Evolutionary conservation across 2,329 filamentous ascomycete species (phyloP), one percentile per base, ranked within the genome.

Genomic region (Polytolypa hystricis): DNA sequence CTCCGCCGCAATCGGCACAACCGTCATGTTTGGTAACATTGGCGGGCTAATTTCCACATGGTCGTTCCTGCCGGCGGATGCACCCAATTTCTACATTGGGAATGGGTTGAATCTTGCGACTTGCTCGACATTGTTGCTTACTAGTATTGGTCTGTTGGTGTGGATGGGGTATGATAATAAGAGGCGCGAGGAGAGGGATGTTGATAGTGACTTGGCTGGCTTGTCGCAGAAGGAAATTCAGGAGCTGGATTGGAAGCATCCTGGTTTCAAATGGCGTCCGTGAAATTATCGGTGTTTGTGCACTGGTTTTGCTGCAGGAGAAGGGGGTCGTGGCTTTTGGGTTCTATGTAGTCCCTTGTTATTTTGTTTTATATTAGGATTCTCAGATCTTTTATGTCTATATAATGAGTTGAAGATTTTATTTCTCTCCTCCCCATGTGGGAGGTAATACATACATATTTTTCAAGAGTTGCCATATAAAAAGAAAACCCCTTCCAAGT

Each of bases 91-190:
- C 48, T 74, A 65, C 42, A 81, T 83, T 38, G 80, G 80, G 1
- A 84, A 84, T 49, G 79, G 79, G 0, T 54, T 84, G 23, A 84
- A 84, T 51, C 49, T 83, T 29, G 80, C 73, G 0, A 76, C 74
- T 0, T 65, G 66, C n/a, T 65, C 64, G n/a, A 60, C 61, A 2
- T 73, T 74, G 1, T 51, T 82, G 9, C 37, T 83, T 1, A 38
- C 69, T 3, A 62, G 65, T 4, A 64, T 68, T 0, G 33, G 48
- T 0, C 52, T 79, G 23, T 60, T 73, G 43, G 44, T 69, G 1
- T 84, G 74, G 73, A 81, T 82, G 67, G 64, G 62, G 35, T 56
- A 53, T 51, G 74, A 81, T 47, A 84, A 84, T 49, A 69, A 62
- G 51, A 68, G 64, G 48, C 66, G 76, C 33, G 71, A 71, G 14